Evolutionary conservation across 2,329 filamentous ascomycete species (phyloP).

Genomic region (Coniochaeta sp.): DNA sequence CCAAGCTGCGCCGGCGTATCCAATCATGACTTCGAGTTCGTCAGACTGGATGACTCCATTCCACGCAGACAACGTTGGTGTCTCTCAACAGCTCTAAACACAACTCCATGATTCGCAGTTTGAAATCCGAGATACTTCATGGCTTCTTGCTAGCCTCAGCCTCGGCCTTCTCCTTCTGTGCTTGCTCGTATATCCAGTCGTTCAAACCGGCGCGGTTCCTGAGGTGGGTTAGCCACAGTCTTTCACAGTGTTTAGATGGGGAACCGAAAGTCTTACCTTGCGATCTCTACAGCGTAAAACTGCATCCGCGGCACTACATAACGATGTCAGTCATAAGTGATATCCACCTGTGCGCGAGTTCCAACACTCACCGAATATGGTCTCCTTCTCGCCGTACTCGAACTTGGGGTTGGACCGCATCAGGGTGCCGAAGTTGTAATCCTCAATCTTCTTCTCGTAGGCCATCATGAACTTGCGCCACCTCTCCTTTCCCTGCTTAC

Average conservation of each 20-base stretch:
- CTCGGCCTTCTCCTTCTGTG: constrained; percentile 51
- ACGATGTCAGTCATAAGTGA: constrained; percentile 4
- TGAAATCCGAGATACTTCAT: neutral
- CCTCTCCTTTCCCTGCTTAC: constrained; percentile 84
- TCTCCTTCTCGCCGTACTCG: constrained; percentile 83
- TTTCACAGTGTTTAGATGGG: neutral
- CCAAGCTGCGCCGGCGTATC: neutral
- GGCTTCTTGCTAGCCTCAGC: constrained; percentile 15
- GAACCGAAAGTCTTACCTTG: constrained; percentile 21
- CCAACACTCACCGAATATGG: constrained; percentile 67
- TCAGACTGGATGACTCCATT: too few species aligned
- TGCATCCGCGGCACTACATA: constrained; percentile 47
- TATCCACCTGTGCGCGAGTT: neutral
- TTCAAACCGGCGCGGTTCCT: constrained; percentile 86
- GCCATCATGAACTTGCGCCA: constrained; percentile 93
- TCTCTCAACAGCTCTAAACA: neutral
- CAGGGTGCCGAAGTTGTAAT: constrained; percentile 98
- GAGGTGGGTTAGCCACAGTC: constrained; percentile 11
- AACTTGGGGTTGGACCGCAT: constrained; percentile 67
- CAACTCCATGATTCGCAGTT: neutral
- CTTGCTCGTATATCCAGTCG: constrained; percentile 92
- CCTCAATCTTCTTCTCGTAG: constrained; percentile 92
- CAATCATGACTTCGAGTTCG: neutral
- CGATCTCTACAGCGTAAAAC: constrained; percentile 48
- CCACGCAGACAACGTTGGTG: neutral